These are phyloP conservation scores for Encephalitozoon romaleae DNA, from an alignment of 371 early-diverging fungal genomes.

Conservation along the genomic window DNA sequence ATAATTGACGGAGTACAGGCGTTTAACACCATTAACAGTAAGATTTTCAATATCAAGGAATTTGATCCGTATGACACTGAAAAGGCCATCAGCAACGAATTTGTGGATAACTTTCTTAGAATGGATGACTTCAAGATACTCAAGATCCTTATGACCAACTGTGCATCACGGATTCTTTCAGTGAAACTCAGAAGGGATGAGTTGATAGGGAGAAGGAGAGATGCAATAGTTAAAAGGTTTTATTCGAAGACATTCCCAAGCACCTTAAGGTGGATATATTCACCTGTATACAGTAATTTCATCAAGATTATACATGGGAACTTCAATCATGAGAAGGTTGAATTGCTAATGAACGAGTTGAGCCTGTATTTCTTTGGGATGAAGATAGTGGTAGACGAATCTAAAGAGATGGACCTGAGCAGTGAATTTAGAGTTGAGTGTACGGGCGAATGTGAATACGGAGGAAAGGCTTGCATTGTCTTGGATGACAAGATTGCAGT, in stretches of 20 bases:
- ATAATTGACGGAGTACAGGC: slow-evolving; percentile 53
- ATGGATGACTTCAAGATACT: slow-evolving; percentile 7
- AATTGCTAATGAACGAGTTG: background rate
- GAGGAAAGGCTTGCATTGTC: background rate
- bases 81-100: slow-evolving; percentile 26
- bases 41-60: slow-evolving; percentile 32
- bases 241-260: slow-evolving; percentile 8
- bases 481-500: background rate
- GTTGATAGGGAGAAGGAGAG: slow-evolving; percentile 3
- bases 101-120: background rate
- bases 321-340: slow-evolving; percentile 11
- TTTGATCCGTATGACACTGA: slow-evolving; percentile 23
- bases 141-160: slow-evolving; percentile 18
- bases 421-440: background rate
- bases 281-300: background rate
- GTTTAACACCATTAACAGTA: slow-evolving; percentile 33
- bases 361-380: background rate
- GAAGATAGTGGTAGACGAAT: background rate
- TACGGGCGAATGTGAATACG: background rate
- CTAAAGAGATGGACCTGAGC: background rate
- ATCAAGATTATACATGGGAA: slow-evolving; percentile 24
- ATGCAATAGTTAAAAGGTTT: background rate
- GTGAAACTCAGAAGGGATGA: slow-evolving; percentile 25
- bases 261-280: slow-evolving; percentile 25
- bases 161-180: slow-evolving; percentile 1